A percentile compares a stretch with the other conserved stretches of the same genome.
phyloP scores from a whole-genome alignment of 2,329 filamentous ascomycete species.

The Stagonosporopsis chrysanthemi region DNA sequence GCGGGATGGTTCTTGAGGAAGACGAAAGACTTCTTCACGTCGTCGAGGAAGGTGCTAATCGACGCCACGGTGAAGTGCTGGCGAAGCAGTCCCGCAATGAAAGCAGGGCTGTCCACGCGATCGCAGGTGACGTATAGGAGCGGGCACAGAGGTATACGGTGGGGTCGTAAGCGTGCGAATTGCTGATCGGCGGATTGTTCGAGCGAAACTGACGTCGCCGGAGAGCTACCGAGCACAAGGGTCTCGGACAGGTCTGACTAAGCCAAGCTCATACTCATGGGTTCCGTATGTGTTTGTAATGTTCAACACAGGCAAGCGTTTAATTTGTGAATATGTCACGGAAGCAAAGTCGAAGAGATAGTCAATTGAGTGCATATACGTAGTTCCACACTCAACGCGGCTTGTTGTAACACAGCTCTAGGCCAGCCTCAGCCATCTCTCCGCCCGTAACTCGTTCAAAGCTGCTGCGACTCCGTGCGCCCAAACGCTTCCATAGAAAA shows the following conservation, averaged over 20 bases:
- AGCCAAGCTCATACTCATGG: neutral
- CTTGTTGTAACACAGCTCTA: conserved; percentile 5
- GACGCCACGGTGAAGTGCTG: conserved; percentile 47
- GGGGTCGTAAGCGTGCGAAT: conserved; percentile 20
- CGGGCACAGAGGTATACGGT: conserved; percentile 10
- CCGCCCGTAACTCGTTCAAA: conserved; percentile 1
- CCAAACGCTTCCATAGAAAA: conserved; percentile 5
- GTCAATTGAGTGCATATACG: conserved; percentile 2
- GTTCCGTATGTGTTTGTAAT: no score
- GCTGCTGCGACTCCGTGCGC: conserved; percentile 5
- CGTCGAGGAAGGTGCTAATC: conserved; percentile 40
- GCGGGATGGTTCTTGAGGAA: conserved; percentile 45
- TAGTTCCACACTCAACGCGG: neutral
- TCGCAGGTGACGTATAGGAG: conserved; percentile 19
- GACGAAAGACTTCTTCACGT: conserved; percentile 48
- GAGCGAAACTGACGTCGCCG: conserved; percentile 10
- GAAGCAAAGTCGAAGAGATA: neutral
- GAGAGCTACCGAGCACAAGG: conserved; percentile 8
- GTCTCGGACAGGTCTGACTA: conserved; percentile 12
- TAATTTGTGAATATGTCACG: neutral
- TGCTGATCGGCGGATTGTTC: conserved; percentile 18
- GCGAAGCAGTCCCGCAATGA: conserved; percentile 16
- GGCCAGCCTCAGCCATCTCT: conserved; percentile 16
- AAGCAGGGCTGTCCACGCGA: conserved; percentile 23
- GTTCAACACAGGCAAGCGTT: neutral